Percentiles rank a stretch among this genome's conserved stretches.
These are phyloP conservation scores for Sphaerulina populicola DNA, from an alignment of 2,329 filamentous ascomycete species.

Conservation along the genomic window DNA sequence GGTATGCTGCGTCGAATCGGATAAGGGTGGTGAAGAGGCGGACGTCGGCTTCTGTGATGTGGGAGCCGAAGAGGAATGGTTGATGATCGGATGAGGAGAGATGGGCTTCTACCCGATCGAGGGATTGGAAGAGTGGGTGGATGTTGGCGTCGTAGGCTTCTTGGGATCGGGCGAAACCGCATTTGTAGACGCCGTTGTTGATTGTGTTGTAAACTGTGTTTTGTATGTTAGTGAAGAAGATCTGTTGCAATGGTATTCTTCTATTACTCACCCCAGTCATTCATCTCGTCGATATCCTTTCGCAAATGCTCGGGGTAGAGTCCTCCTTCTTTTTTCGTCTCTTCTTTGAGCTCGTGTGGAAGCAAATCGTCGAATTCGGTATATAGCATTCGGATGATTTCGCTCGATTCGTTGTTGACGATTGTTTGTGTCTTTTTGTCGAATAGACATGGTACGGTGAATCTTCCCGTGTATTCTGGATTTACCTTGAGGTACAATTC, in stretches of 20 bases:
- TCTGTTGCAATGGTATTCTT: no score
- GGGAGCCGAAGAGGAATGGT: constrained; percentile 67
- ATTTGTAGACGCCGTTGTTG: constrained; percentile 31
- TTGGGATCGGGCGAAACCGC: constrained; percentile 77
- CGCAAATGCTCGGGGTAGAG: constrained; percentile 61
- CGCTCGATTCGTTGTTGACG: constrained; percentile 81
- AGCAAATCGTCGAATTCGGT: constrained; percentile 62
- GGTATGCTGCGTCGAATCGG: constrained; percentile 68
- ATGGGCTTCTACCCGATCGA: constrained; percentile 69
- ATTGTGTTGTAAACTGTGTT: constrained; percentile 47
- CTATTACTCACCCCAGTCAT: constrained; percentile 54
- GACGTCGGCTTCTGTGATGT: constrained; percentile 60
- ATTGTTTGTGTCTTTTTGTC: constrained; percentile 60
- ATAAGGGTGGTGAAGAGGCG: constrained; percentile 54
- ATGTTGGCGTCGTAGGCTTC: constrained; percentile 74
- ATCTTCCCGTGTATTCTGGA: constrained; percentile 60
- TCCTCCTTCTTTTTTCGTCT: constrained; percentile 46
- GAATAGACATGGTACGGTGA: constrained; percentile 72
- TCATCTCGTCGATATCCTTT: constrained; percentile 62
- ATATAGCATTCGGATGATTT: constrained; percentile 85
- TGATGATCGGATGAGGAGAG: constrained; percentile 43
- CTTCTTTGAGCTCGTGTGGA: constrained; percentile 47
- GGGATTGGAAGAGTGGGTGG: constrained; percentile 59
- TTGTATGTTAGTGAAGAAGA: no score
- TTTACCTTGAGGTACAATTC: constrained; percentile 66